These are phyloP conservation scores for Leishmania guyanensis DNA, from an alignment of 208 protist genomes.

Conservation along the genomic window DNA sequence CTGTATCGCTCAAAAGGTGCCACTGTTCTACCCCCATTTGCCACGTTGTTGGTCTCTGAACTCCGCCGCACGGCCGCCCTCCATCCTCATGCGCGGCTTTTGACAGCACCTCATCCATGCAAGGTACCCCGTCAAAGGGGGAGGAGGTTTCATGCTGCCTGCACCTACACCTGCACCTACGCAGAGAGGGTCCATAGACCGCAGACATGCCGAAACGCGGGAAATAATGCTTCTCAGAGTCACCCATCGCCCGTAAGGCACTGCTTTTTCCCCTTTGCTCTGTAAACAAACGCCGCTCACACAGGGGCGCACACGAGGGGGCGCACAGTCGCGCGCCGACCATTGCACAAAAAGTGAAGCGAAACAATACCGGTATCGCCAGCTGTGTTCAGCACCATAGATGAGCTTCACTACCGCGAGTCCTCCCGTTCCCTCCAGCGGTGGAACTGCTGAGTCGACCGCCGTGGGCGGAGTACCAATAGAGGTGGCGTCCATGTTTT, in stretches of 20 bases:
- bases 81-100: neutral
- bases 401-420: slow-evolving; percentile 1
- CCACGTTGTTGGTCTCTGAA: too few relatives aligned
- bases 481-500: slow-evolving; percentile 77
- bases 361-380: neutral
- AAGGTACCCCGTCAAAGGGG: neutral
- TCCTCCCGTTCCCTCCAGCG: slow-evolving; percentile 19
- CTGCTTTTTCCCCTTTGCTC: neutral
- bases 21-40: neutral
- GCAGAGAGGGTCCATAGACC: neutral
- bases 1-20: neutral
- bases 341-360: neutral
- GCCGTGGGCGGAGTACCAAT: slow-evolving; percentile 23
- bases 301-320: neutral
- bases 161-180: neutral
- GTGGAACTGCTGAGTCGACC: neutral
- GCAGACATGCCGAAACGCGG: neutral
- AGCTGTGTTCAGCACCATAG: neutral
- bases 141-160: neutral
- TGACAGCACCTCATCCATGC: neutral
- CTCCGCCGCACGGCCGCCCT: neutral
- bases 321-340: neutral
- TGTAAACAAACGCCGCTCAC: neutral
- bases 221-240: neutral
- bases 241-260: neutral